Evolutionary conservation across 208 protist genomes (phyloP).

Genomic region (Crithidia bombi): DNA sequence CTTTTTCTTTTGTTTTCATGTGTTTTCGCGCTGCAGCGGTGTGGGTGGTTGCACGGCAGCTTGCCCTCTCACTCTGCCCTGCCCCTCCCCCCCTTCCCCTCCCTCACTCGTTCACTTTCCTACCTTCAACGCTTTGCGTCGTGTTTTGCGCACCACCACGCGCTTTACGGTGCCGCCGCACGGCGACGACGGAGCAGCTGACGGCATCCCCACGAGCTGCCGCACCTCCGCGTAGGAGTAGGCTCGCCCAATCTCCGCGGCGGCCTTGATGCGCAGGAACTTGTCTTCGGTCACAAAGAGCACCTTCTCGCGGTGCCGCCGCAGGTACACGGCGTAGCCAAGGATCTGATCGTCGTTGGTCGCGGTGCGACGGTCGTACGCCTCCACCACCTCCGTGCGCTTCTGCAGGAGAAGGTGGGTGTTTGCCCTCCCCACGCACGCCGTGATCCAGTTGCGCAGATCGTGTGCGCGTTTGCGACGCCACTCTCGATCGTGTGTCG

Average conservation of each 20-base stretch:
- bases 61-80: background rate
- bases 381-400: constrained; percentile 58
- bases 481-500: constrained; percentile 33
- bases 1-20: too few relatives aligned
- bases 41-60: too few relatives aligned
- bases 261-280: constrained; percentile 78
- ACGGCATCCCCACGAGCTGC: constrained; percentile 43
- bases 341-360: constrained; percentile 85
- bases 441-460: constrained; percentile 71
- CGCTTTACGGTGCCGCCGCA: background rate
- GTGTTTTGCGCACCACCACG: background rate
- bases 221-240: constrained; percentile 55
- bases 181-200: background rate
- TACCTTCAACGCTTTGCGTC: too few relatives aligned
- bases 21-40: too few relatives aligned
- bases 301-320: constrained; percentile 39
- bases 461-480: constrained; percentile 33
- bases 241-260: constrained; percentile 57
- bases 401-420: constrained; percentile 59
- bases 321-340: constrained; percentile 81
- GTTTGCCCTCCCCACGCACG: constrained; percentile 19
- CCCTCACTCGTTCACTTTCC: too few relatives aligned
- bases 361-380: constrained; percentile 52
- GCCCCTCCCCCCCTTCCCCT: background rate
- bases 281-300: constrained; percentile 86